Percentiles rank a stretch among this genome's conserved stretches.
phyloP scores from a whole-genome alignment of 306 rosid genomes.

The Vigna hirtella region DNA sequence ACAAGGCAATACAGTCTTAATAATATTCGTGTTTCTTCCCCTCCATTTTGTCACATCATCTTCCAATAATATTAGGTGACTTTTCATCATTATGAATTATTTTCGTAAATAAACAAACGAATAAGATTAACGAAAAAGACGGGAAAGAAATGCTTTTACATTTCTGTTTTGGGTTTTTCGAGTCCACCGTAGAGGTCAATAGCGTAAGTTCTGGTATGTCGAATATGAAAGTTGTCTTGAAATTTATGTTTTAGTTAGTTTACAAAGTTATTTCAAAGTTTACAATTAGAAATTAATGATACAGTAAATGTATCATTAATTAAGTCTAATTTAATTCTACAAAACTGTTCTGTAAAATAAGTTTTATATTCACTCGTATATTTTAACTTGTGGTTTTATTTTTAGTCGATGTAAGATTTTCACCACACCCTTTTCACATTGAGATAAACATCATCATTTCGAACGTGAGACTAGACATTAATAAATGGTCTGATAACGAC shows the following conservation, averaged over 20 bases:
- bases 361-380: fast-evolving
- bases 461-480: fast-evolving
- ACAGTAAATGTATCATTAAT: too few relatives aligned
- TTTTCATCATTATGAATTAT: background rate
- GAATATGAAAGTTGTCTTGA: too few relatives aligned
- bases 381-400: fast-evolving
- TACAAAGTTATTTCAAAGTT: too few relatives aligned
- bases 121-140: background rate
- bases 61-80: background rate
- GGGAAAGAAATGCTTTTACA: too few relatives aligned
- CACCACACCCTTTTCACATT: fast-evolving
- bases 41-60: background rate
- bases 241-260: too few relatives aligned
- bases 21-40: background rate
- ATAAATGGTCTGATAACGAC: fast-evolving
- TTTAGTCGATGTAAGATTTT: fast-evolving
- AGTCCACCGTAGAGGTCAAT: too few relatives aligned
- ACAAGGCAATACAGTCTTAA: background rate
- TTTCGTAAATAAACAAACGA: background rate
- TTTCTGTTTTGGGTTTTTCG: too few relatives aligned
- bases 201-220: too few relatives aligned
- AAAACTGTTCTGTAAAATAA: fast-evolving
- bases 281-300: too few relatives aligned
- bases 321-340: too few relatives aligned
- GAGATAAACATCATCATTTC: too few relatives aligned